These are phyloP conservation scores for Malania oleifera DNA, from an alignment of 164 flowering plant genomes.

Conservation along the genomic window DNA sequence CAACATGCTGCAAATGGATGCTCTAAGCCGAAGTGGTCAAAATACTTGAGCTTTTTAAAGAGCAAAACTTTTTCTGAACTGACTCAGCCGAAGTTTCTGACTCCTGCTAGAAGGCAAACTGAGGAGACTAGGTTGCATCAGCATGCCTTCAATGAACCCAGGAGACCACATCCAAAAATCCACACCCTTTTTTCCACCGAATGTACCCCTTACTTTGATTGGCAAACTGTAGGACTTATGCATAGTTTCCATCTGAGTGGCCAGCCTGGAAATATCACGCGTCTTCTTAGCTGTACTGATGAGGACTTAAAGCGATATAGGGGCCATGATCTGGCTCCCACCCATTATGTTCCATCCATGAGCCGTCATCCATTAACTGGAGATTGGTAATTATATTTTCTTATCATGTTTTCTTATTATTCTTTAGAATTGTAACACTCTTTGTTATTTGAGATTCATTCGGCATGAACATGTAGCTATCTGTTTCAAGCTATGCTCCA, in stretches of 20 bases:
- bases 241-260: slow-evolving; percentile 94
- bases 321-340: slow-evolving; percentile 93
- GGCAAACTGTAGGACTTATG: slow-evolving; percentile 97
- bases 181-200: slow-evolving; percentile 95
- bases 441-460: not conserved
- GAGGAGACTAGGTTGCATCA: slow-evolving; percentile 22
- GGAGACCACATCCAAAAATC: slow-evolving; percentile 60
- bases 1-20: slow-evolving; percentile 81
- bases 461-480: not conserved
- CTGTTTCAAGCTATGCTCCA: not conserved
- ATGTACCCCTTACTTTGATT: slow-evolving; percentile 85
- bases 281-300: slow-evolving; percentile 95
- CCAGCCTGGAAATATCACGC: slow-evolving; percentile 92
- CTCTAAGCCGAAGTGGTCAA: slow-evolving; percentile 85
- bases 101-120: slow-evolving; percentile 27
- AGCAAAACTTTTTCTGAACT: slow-evolving; percentile 75
- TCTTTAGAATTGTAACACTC: not conserved
- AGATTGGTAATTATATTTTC: slow-evolving; percentile 62
- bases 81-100: slow-evolving; percentile 58
- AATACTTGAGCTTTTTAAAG: slow-evolving; percentile 83
- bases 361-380: slow-evolving; percentile 90
- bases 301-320: slow-evolving; percentile 64
- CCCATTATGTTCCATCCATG: slow-evolving; percentile 99
- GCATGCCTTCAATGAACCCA: slow-evolving; percentile 28
- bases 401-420: not conserved